Base-by-base conservation (phyloP, 2,329 filamentous ascomycete genomes). In the Lachnellula subtilissima region DNA sequence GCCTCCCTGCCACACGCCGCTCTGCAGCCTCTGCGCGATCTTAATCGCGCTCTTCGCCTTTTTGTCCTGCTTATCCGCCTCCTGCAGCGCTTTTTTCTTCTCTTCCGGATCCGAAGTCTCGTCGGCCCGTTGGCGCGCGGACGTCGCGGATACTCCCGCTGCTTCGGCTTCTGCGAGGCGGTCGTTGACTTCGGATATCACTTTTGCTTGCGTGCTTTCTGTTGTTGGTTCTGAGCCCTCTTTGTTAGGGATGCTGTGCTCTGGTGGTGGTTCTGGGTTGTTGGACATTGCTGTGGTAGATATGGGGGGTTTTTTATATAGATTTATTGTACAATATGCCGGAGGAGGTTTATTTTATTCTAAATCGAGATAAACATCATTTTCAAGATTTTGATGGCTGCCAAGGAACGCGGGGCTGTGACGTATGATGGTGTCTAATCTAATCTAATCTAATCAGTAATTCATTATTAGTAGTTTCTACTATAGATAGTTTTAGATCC, bases 31-130 rank as follows among this genome's bases (percentile, higher is more conserved):
- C 66, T 80, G 82, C 35, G 88, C 89, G 53, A 88, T 87, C 61
- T 84, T 79, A 70, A 82, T 81, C 61, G 88, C 88, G 49, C 86
- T 89, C 11, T 48, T 50, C 1, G 61, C 56, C 5, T 52, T 58
- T 35, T 62, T 62, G 15, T 64, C 61, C 7, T 60, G 35, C 35
- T 62, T 62, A 11, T 43, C 25, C 6, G 64, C 63, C 48, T 64
- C 60, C 19, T 53, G 55, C 3, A 65, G 9, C 4, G 50, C 43
- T 8, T 53, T 22, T 12, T 53, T 32, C 43, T 64, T 63, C 36
- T 59, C 57, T 45, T 63, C 61, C 4, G 52, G 40, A 42, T 61
- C 56, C 1, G 32, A 28, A 4, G 50, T 47, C 4, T 56, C 49
- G 12, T 60, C 56, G 1, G 59, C 57, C 14, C 47, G 54, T 19